Conservation (phyloP, 495 filamentous ascomycete species). For the Sabuloglossum arenarium region DNA sequence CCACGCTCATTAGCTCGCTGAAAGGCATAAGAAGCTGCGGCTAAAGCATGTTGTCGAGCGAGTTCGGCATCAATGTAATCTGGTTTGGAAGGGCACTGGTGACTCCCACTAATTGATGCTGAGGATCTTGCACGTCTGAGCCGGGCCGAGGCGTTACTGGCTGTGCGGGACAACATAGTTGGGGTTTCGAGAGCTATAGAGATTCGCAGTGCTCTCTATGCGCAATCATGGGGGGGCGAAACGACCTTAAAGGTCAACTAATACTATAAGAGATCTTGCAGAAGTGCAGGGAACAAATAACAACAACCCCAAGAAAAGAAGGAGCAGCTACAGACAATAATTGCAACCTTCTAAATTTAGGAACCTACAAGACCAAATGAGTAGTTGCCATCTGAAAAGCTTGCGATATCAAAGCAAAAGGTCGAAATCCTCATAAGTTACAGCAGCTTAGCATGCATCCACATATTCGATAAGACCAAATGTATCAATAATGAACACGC, state of each 20-base stretch:
- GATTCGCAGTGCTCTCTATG: neutral
- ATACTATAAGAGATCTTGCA: neutral
- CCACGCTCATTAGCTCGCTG: constrained; percentile 28
- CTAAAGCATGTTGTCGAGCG: constrained; percentile 40
- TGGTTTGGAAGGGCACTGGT: constrained; percentile 9
- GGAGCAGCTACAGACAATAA: neutral
- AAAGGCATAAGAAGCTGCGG: constrained; percentile 48
- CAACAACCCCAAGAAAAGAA: neutral
- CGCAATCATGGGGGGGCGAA: neutral
- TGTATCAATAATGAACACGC: neutral
- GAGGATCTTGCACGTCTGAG: constrained; percentile 42
- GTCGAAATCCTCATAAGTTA: too few species aligned
- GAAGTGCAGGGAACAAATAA: neutral
- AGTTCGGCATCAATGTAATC: constrained; percentile 30
- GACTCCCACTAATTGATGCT: constrained; percentile 29
- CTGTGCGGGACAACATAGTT: constrained; percentile 26
- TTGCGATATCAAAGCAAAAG: neutral
- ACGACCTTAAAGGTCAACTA: neutral
- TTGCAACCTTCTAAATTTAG: neutral
- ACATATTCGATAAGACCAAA: neutral
- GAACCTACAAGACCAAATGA: neutral
- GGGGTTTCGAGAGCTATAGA: neutral
- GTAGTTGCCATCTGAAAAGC: neutral
- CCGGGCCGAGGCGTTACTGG: constrained; percentile 21
- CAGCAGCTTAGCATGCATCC: too few species aligned